phyloP scores from a whole-genome alignment of 306 rosid genomes.

The Vicia sativa region DNA sequence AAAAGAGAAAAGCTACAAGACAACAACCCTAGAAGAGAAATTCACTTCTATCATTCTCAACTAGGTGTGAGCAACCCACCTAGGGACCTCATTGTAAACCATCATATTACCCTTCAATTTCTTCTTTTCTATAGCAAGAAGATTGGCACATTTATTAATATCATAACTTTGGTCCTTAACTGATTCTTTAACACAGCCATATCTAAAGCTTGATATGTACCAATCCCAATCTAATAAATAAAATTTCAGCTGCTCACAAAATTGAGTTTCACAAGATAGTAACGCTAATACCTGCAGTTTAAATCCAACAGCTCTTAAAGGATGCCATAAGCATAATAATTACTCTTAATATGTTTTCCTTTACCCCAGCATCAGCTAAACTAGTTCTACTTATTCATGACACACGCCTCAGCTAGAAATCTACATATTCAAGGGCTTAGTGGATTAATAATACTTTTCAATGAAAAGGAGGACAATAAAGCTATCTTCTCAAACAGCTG shows the following conservation, averaged over 20 bases:
- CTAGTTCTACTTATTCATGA: slow-evolving; percentile 18
- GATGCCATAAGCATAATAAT: slow-evolving; percentile 28
- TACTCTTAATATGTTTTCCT: slow-evolving; percentile 19
- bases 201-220: slow-evolving; percentile 18
- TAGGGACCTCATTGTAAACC: no score
- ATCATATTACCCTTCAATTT: no score
- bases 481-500: slow-evolving; percentile 24
- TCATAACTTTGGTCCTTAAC: slow-evolving; percentile 17
- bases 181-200: slow-evolving; percentile 1
- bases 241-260: background rate
- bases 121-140: no score
- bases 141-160: no score
- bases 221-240: slow-evolving; percentile 20
- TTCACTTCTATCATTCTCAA: no score
- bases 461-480: slow-evolving; percentile 11
- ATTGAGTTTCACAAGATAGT: background rate
- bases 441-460: slow-evolving; percentile 13
- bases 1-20: no score
- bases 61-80: no score
- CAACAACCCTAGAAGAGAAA: no score
- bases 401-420: slow-evolving; percentile 18
- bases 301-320: slow-evolving; percentile 7
- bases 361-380: slow-evolving; percentile 22
- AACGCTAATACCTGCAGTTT: background rate
- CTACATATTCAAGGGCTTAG: slow-evolving; percentile 19